Base-by-base conservation (phyloP, 768 basidiomycete species). In the Vararia minispora region DNA sequence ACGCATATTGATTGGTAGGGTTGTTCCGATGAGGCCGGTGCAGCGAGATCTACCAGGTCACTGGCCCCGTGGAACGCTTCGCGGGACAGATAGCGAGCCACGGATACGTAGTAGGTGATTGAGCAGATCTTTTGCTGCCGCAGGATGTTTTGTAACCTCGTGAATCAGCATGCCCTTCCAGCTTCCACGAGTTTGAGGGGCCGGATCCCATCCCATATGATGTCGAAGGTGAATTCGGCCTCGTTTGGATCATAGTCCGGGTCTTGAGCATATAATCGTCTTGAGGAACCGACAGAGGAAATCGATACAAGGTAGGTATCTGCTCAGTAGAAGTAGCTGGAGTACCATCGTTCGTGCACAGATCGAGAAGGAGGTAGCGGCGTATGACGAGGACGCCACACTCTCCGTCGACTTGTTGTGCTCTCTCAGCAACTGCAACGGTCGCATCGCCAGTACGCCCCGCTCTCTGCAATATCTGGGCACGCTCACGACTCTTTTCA, bases 1-100 rank as follows among this genome's bases (percentile, higher is more conserved):
- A 16, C n/a, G 11, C 17, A 17, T 21, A 30, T n/a, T 4, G 10
- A 30, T 14, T 17, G 31, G 16, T 18, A 21, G 18, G 35, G 23
- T 24, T 27, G 25, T 32, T 20, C n/a, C 36, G 10, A 9, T 30
- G 32, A 29, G 29, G 22, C 24, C 16, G 13, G 28, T 16, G 26
- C 52, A 90, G 88, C 51, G 91, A 94, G 63, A 97, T 97, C 39
- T 97, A 95, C 55, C 86, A 88, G 57, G 89, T 92, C 2, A 92
- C 88, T n/a, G 89, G 89, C 0, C 91, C 91, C 25, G 91, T 94
- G n/a, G 90, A 92, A 56, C 75, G 91, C 35, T 89, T 86, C 53
- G 84, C 83, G 0, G 78, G 82, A 11, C 82, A 85, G 60, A 88
- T 91, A 48, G 88, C 87, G 7, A 86, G 81, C 44, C 80, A 88